These are phyloP conservation scores for Ascochyta lentis DNA, from an alignment of 2,329 filamentous ascomycete genomes.

Conservation along the genomic window DNA sequence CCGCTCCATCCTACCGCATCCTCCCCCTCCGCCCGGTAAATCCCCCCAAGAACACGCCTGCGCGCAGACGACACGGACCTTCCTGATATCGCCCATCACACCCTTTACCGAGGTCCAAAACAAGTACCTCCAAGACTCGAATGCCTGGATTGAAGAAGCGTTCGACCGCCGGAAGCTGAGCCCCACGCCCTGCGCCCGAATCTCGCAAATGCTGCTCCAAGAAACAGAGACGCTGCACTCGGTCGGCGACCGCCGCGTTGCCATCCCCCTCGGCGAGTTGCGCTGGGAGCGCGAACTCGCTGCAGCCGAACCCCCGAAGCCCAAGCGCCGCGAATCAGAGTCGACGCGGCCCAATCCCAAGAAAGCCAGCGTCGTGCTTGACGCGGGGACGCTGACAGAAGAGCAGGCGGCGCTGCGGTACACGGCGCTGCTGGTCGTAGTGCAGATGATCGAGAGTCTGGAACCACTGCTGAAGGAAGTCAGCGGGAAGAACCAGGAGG, in stretches of 20 bases:
- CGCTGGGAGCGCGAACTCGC: conserved; percentile 82
- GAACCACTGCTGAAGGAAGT: conserved; percentile 82
- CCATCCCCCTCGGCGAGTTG: conserved; percentile 84
- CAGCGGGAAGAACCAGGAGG: conserved; percentile 85
- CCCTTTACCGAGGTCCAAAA: conserved; percentile 83
- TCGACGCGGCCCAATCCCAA: conserved; percentile 39
- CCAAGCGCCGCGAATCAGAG: conserved; percentile 65
- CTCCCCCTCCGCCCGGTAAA: conserved; percentile 64
- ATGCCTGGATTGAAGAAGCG: conserved; percentile 78
- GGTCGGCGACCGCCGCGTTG: conserved; percentile 76
- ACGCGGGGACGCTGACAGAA: conserved; percentile 62
- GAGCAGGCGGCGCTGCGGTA: conserved; percentile 76
- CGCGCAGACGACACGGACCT: conserved; percentile 76
- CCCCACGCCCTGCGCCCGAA: conserved; percentile 77
- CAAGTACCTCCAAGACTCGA: conserved; percentile 81
- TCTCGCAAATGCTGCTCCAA: conserved; percentile 79
- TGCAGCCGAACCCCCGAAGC: conserved; percentile 25
- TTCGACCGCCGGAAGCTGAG: conserved; percentile 74
- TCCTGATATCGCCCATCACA: conserved; percentile 81
- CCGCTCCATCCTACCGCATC: conserved; percentile 81
- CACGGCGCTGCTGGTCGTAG: conserved; percentile 80
- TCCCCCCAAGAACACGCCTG: conserved; percentile 68
- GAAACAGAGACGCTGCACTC: conserved; percentile 76
- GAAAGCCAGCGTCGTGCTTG: conserved; percentile 41
- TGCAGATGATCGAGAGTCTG: conserved; percentile 83